Evolutionary conservation across 257 asterid genomes (phyloP), one percentile per base, ranked within the genome.

Genomic region (Eucommia ulmoides): DNA sequence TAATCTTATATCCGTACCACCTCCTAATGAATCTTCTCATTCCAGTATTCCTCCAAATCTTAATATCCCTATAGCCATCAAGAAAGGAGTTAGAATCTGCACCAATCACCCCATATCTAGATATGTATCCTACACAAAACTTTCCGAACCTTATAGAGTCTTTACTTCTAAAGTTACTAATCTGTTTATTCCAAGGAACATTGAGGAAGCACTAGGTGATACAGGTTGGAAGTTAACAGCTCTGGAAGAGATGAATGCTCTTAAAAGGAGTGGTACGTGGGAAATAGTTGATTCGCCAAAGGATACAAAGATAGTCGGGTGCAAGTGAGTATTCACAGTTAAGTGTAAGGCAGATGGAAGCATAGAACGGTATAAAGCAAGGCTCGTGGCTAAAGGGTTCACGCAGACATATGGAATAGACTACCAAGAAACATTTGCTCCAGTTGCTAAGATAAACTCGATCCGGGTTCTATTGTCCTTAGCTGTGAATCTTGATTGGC

Each of bases 261-360:
- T 42, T 10, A 59, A 25, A 15, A 62, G 49, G 2, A 20, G 15
- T 41, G 46, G 29, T 14, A 19, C 59, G 0, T 59, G 53, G 41
- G 24, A 33, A 3, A 10, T 55, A 1, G 26, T 55, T 3, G 19
- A 45, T 16, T n/a, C 45, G 1, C 53, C 53, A 0, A 41, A 21
- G 2, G 65, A 44, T 1, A 41, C 50, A 25, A 41, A 14, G 16
- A 41, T 15, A 7, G 59, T 44, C 8, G 58, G 45, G 3, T 44
- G 47, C 17, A 51, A 19, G 54, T 54, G 57, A 19, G 20, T 41
- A 6, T 52, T 52, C 23, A 15, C 49, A 16, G 17, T 49, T 16
- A 52, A 61, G 42, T 45, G 24, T 24, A 52, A 3, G 8, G 15
- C 33, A 0, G 49, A 49, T 0, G 23, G 29, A 20, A 20, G 41